Evolutionary conservation across 1,139 yeast genomes (phyloP).

Genomic region (Kurtzmaniella quercitrusa): DNA sequence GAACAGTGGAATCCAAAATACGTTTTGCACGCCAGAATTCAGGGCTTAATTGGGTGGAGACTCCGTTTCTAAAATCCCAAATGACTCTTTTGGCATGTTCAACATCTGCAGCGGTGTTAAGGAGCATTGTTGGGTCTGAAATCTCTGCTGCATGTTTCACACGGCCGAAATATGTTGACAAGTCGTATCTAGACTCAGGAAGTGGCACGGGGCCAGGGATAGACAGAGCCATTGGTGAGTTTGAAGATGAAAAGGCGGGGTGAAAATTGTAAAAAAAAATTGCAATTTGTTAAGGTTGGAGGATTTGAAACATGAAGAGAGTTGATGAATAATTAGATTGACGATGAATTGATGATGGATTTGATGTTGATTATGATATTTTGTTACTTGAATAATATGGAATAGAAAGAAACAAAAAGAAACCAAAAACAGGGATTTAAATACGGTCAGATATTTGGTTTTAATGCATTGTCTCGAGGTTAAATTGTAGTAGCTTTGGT

Average conservation of each 20-base stretch:
- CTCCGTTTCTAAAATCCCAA: slow-evolving; percentile 72
- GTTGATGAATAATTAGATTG: neutral
- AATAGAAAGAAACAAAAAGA: too few species aligned
- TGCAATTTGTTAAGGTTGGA: neutral
- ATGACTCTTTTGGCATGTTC: slow-evolving; percentile 60
- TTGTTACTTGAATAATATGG: too few species aligned
- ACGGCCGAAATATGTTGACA: slow-evolving; percentile 84
- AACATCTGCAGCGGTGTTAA: slow-evolving; percentile 65
- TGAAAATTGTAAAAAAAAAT: slow-evolving; percentile 1
- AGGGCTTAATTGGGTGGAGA: slow-evolving; percentile 59
- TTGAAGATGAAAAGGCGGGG: slow-evolving; percentile 1
- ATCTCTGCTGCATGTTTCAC: slow-evolving; percentile 91
- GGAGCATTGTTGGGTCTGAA: slow-evolving; percentile 86
- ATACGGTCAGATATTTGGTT: too few species aligned
- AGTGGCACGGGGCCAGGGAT: slow-evolving; percentile 75
- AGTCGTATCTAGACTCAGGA: slow-evolving; percentile 76
- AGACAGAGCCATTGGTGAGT: slow-evolving; percentile 75
- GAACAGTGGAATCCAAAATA: slow-evolving; percentile 80
- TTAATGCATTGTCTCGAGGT: too few species aligned
- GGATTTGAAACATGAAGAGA: slow-evolving; percentile 1
- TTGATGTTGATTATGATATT: too few species aligned
- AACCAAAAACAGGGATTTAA: too few species aligned
- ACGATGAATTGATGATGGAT: too few species aligned
- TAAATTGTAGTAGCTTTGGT: too few species aligned
- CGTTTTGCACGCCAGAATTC: slow-evolving; percentile 88